Evolutionary conservation across 306 rosid species (phyloP), one percentile per base, ranked within the genome.

Genomic region (Ziziphus jujuba): DNA sequence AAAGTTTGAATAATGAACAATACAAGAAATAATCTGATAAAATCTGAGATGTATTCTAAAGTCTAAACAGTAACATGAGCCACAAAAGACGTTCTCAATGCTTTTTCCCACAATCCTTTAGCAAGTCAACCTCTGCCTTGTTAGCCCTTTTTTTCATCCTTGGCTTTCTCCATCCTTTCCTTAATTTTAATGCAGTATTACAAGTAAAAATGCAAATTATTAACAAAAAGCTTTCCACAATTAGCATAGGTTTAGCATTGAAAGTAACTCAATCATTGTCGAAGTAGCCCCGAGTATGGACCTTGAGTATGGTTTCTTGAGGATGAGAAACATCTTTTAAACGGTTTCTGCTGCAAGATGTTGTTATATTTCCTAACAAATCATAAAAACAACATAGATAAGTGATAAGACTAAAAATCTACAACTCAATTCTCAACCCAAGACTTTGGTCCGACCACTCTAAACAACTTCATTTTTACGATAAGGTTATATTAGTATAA

Each of bases 271-370:
- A 47, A 47, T 4, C 14, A 47, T 47, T 47, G 48, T 67, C 51
- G 50, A 34, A 4, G 67, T 48, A 17, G 75, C 50, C 21, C 67
- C 75, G 24, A 70, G 25, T 7, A 45, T 70, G 59, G 74, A 70
- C 57, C 67, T 54, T 31, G 58, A 47, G 59, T 59, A 70, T 9
- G 74, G 53, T 15, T 70, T 71, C 38, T 70, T 48, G 3, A 59
- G 34, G 49, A 25, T 16, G 49, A 59, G 20, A 21, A 7, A 50
- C 35, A 33, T 20, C 53, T 70, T 59, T 52, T 49, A 34, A 3
- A 36, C 54, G 19, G 36, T 5, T 36, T 59, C 53, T 14, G 19
- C 40, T 31, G 67, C 53, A 49, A 70, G 34, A 38, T 60, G 52
- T 40, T 52, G 61, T 33, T 21, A 13, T 17, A 47, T 10, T 17